Evolutionary conservation across 2,329 filamentous ascomycete species (phyloP), one percentile per base, ranked within the genome.

Genomic region (Colletotrichum somersetense): DNA sequence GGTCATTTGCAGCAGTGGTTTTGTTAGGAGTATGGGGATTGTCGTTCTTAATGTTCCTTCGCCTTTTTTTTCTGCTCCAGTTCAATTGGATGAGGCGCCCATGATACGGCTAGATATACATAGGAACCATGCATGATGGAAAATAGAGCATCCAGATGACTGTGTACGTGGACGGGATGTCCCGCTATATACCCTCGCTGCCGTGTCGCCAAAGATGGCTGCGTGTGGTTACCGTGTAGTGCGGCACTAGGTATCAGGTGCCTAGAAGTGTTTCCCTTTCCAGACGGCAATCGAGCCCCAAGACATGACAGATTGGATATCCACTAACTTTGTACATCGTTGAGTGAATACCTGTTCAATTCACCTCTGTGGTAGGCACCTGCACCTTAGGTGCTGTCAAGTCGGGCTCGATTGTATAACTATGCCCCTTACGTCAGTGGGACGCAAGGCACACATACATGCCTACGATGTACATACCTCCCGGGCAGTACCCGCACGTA

Each of bases 21-120:
- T 18, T 35, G 10, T 52, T 10, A 18, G 67, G 67, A 66, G 67
- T 69, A 33, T 7, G 50, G 30, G 67, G 55, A 23, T 48, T 35
- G 55, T 70, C 40, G 35, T 35, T 20, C 38, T 46, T 20, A 56
- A 33, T 30, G 5, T 44, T n/a, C n/a, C 5, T 26, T 18, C 5
- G 10, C 8, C 20, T 8, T 40, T 59, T 26, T 18, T 23, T 14
- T 40, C 26, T 44, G 33, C 5, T 57, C 35, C 3, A 40, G 14
- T 35, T 23, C 33, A 40, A 23, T 23, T 40, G 33, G 20, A 23
- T 23, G 35, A 38, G 35, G 55, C 33, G 33, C 20, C 12, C 20
- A 23, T 35, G 5, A 23, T 5, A 40, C 33, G 8, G 53, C 35
- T 16, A 23, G 5, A 16, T 57, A 40, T 57, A 23, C 35, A 40